Base-by-base conservation (phyloP, 2,329 filamentous ascomycete species). In the Lasiodiplodia theobromae region DNA sequence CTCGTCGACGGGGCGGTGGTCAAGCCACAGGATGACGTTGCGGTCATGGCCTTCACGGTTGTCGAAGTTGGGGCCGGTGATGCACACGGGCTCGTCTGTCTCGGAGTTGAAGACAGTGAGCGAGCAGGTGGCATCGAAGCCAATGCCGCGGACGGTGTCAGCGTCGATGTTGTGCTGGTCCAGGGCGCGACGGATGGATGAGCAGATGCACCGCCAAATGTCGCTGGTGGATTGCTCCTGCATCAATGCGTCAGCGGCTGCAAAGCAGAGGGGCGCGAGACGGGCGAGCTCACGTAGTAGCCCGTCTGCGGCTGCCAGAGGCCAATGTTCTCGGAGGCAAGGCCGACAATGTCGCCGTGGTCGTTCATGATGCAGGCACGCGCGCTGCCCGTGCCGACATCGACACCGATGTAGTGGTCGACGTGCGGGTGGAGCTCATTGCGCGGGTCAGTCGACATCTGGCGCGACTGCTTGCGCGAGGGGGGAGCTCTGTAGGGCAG, bases 81-180 rank as follows among this genome's bases (percentile, higher is more conserved):
- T 93, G n/a, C 91, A 87, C 58, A 97, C 86, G 2, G 96, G 96
- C 81, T 97, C 92, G 79, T 97, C 92, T 4, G 93, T 97, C 74
- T 97, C 93, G 76, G 92, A 85, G 67, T 90, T 87, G 82, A 99
- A 97, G 73, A 98, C 94, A 38, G 94, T 88, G 34, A 99, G 88
- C 21, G 96, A 99, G 85, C 96, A 99, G n/a, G 96, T 99, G 25
- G 96, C 96, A 79, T 99, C 96, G 80, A 99, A 98, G 66, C 96
- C 96, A 75, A 99, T 93, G 69, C 96, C 96, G 73, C 91, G 91
- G 74, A 99, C 91, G 44, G 88, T 89, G 71, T 83, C 84, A 4
- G 90, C 87, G 74, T 95, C 89, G 73, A 97, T 90, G 73, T 90
- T 90, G 73, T 95, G 92, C 79, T 97, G 91, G 76, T 86, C 87